These are phyloP conservation scores for Pseudogymnoascus sp. DNA, from an alignment of 2,329 filamentous ascomycete genomes.

Conservation along the genomic window DNA sequence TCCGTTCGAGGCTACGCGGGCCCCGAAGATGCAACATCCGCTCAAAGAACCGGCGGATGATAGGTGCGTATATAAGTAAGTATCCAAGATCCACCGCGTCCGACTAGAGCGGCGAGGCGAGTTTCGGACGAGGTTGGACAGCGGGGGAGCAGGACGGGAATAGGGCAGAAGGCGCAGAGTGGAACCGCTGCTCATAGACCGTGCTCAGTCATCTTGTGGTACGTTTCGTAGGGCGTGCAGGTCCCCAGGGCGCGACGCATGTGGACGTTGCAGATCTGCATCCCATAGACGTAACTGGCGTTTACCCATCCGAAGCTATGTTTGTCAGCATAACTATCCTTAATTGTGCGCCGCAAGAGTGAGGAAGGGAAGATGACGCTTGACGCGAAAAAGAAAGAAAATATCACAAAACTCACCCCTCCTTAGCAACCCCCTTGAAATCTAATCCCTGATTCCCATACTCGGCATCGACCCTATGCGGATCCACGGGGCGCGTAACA, in stretches of 20 bases:
- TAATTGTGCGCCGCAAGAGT: too few species aligned
- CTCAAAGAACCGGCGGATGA: too few species aligned
- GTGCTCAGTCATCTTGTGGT: constrained; percentile 28
- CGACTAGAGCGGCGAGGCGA: too few species aligned
- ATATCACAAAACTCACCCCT: constrained; percentile 69
- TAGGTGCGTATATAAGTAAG: not conserved
- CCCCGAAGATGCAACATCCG: too few species aligned
- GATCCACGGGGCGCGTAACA: constrained; percentile 80
- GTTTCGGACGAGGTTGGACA: too few species aligned
- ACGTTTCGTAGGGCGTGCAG: constrained; percentile 77
- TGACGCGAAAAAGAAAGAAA: not conserved
- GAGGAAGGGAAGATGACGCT: too few species aligned
- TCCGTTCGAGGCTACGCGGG: too few species aligned
- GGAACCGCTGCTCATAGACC: not conserved
- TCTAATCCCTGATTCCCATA: constrained; percentile 95
- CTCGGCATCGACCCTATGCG: constrained; percentile 90
- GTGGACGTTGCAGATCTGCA: constrained; percentile 80
- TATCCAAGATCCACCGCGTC: not conserved
- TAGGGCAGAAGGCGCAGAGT: not conserved
- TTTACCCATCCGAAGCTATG: constrained; percentile 96
- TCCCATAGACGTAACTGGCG: constrained; percentile 89
- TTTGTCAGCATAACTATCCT: constrained; percentile 25
- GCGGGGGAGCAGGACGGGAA: not conserved
- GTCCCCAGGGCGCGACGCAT: constrained; percentile 84
- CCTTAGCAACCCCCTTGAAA: constrained; percentile 90